Percentiles rank a stretch among this genome's conserved stretches.
phyloP scores from a whole-genome alignment of 164 flowering plant species.

The Echeveria elegans region DNA sequence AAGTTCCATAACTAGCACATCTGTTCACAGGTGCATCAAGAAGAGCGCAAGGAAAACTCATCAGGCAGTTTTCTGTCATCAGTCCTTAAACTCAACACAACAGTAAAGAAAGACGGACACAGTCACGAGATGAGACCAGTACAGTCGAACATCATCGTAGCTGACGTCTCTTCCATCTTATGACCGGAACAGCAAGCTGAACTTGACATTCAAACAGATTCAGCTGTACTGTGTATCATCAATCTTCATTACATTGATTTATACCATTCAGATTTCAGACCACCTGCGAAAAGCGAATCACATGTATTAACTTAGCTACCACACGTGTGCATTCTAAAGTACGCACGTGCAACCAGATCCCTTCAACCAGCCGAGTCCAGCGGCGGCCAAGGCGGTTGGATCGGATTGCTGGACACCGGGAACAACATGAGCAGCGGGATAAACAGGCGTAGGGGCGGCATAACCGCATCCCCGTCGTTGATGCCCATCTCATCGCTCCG shows the following conservation, averaged over 20 bases:
- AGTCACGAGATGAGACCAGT: background rate
- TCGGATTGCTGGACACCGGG: no score
- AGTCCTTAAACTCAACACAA: background rate
- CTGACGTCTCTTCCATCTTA: background rate
- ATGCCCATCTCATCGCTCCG: no score
- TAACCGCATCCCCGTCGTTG: no score
- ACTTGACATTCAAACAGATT: background rate
- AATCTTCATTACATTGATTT: background rate
- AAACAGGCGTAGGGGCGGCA: no score
- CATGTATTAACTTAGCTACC: no score
- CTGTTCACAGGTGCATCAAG: conserved; percentile 34
- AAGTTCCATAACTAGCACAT: background rate
- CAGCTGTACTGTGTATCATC: background rate
- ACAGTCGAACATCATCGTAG: background rate
- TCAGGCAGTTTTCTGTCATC: conserved; percentile 38
- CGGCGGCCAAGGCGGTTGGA: no score
- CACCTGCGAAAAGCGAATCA: background rate
- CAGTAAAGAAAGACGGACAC: background rate
- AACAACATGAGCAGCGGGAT: no score
- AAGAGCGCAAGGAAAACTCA: conserved; percentile 31
- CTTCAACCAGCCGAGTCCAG: no score
- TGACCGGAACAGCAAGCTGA: background rate
- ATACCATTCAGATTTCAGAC: background rate
- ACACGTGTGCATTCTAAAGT: no score
- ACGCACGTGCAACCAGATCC: no score